A percentile compares a stretch with the other conserved stretches of the same genome.
Evolutionary conservation across 1,284 basidiomycete genomes (phyloP).

Genomic region (Tylopilus microsporus): DNA sequence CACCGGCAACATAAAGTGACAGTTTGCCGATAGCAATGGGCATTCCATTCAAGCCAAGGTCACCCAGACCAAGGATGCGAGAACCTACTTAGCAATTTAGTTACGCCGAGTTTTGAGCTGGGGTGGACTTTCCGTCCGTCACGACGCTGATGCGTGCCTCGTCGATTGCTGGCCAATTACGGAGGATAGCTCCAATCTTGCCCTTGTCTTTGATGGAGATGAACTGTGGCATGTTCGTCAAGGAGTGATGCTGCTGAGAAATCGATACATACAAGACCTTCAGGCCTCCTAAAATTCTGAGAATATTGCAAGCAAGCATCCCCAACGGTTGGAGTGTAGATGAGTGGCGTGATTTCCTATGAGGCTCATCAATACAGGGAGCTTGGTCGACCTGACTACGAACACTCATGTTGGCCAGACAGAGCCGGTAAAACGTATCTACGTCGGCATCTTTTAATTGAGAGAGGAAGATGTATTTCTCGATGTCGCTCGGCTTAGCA

Average conservation of each 20-base stretch:
- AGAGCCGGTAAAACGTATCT: conserved; percentile 70
- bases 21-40: conserved; percentile 93
- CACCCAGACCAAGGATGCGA: conserved; percentile 89
- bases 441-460: conserved; percentile 70
- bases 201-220: conserved; percentile 86
- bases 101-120: not conserved
- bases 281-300: conserved; percentile 76
- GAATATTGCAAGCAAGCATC: conserved; percentile 86
- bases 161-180: conserved; percentile 70
- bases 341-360: conserved; percentile 73
- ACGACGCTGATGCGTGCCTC: conserved; percentile 82
- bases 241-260: not conserved
- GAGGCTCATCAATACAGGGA: not conserved
- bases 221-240: conserved; percentile 44
- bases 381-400: not conserved
- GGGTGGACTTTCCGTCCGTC: conserved; percentile 64
- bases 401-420: conserved; percentile 54
- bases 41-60: conserved; percentile 85
- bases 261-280: conserved; percentile 59
- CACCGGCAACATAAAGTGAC: conserved; percentile 86
- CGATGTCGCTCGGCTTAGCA: conserved; percentile 67
- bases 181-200: conserved; percentile 63
- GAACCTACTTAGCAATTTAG: conserved; percentile 47
- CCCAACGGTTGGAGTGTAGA: conserved; percentile 91
- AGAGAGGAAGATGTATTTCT: conserved; percentile 80